A percentile compares a stretch with the other conserved stretches of the same genome.
Evolutionary conservation across 208 protist genomes (phyloP).

Genomic region (Angomonas deanei): DNA sequence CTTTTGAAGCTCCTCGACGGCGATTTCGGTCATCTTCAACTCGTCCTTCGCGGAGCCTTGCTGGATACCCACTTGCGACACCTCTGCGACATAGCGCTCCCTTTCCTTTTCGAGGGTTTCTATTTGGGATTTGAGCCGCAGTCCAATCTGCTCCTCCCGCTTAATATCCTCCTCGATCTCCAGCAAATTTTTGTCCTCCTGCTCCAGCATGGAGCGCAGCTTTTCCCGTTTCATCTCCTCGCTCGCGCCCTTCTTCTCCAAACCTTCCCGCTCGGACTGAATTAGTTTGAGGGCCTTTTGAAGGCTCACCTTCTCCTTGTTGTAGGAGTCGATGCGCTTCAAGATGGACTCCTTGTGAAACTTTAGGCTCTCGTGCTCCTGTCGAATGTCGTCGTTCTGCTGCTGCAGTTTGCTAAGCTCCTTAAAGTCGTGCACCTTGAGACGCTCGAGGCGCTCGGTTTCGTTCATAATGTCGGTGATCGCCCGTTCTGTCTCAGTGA

Average conservation of each 20-base stretch:
- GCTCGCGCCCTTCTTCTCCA: conserved; percentile 61
- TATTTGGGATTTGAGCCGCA: conserved; percentile 44
- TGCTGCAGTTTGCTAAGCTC: conserved; percentile 69
- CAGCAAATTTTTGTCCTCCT: conserved; percentile 66
- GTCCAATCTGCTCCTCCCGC: conserved; percentile 54
- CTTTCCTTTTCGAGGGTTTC: conserved; percentile 89
- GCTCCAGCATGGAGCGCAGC: conserved; percentile 77
- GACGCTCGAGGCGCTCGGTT: conserved; percentile 41
- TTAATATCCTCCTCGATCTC: conserved; percentile 52
- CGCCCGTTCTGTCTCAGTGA: conserved; percentile 68
- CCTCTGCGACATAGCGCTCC: conserved; percentile 82
- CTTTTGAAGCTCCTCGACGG: conserved; percentile 93
- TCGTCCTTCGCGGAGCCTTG: conserved; percentile 88
- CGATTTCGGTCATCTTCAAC: conserved; percentile 84
- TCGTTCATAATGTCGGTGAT: conserved; percentile 56
- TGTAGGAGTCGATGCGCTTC: conserved; percentile 57
- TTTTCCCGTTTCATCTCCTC: conserved; percentile 57
- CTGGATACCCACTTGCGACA: conserved; percentile 82
- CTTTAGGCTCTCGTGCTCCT: conserved; percentile 66
- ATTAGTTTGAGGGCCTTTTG: conserved; percentile 58
- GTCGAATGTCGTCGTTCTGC: conserved; percentile 79
- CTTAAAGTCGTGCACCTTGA: conserved; percentile 77
- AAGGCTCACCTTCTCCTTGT: conserved; percentile 54
- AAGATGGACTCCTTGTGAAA: conserved; percentile 66
- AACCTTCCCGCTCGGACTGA: conserved; percentile 47